Evolutionary conservation across 2,329 filamentous ascomycete genomes (phyloP).

Genomic region (Lachnum nothofagi): DNA sequence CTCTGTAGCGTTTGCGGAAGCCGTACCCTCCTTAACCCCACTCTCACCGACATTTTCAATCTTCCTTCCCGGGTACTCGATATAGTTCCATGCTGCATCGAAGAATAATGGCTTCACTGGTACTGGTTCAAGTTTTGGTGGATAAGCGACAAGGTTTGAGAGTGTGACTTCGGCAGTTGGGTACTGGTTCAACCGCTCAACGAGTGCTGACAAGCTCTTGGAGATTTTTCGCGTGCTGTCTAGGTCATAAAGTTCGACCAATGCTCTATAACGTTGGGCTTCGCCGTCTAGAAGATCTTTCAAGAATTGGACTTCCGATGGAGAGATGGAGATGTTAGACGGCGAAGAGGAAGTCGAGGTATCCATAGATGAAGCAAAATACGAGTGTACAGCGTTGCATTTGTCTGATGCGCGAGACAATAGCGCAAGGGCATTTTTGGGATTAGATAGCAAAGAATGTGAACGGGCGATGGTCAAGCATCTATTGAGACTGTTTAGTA

Average conservation of each 20-base stretch:
- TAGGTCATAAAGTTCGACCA: constrained; percentile 75
- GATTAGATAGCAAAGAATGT: constrained; percentile 67
- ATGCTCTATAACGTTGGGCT: constrained; percentile 73
- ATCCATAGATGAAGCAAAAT: constrained; percentile 38
- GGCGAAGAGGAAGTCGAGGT: constrained; percentile 48
- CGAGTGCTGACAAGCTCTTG: constrained; percentile 50
- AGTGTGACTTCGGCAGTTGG: constrained; percentile 65
- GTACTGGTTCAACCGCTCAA: constrained; percentile 73
- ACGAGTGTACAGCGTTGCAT: constrained; percentile 45
- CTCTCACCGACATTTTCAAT: constrained; percentile 29
- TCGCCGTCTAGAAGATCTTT: constrained; percentile 61
- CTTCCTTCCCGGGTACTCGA: constrained; percentile 72
- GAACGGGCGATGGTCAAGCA: constrained; percentile 81
- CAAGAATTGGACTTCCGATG: constrained; percentile 54
- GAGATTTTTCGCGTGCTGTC: constrained; percentile 37
- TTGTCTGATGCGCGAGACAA: constrained; percentile 67
- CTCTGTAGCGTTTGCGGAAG: constrained; percentile 31
- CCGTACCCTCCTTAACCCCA: constrained; percentile 17
- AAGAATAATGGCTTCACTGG: constrained; percentile 94
- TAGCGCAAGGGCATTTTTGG: constrained; percentile 78
- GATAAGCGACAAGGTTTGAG: constrained; percentile 77
- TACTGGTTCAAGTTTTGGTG: constrained; percentile 74
- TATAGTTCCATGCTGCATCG: constrained; percentile 96
- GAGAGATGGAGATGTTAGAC: constrained; percentile 63
- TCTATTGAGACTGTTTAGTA: constrained; percentile 38